Evolutionary conservation across 805 yeast genomes (phyloP).

Genomic region (Lachancea cidri): DNA sequence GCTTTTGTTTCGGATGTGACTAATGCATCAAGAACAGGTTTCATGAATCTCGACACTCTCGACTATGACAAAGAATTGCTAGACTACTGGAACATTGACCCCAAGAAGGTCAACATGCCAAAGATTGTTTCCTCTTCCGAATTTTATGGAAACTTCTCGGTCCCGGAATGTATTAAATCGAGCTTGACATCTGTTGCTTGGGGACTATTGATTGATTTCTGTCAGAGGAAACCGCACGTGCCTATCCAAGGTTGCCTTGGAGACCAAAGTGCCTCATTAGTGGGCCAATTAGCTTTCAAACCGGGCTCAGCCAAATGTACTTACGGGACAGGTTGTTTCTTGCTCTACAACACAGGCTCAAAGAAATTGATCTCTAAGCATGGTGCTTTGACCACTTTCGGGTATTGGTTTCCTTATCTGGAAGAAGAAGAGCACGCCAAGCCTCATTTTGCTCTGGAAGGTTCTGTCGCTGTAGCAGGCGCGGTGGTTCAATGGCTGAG

Average conservation of each 20-base stretch:
- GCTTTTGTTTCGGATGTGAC: constrained; percentile 80
- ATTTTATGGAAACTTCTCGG: constrained; percentile 63
- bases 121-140: constrained; percentile 75
- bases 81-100: constrained; percentile 75
- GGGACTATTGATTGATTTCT: constrained; percentile 46
- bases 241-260: constrained; percentile 91
- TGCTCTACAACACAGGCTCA: constrained; percentile 81
- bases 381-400: constrained; percentile 86
- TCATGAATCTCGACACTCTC: constrained; percentile 73
- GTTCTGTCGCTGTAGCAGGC: constrained; percentile 95
- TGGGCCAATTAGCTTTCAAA: constrained; percentile 83
- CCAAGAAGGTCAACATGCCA: constrained; percentile 60
- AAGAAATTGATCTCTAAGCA: constrained; percentile 63
- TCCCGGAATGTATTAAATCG: constrained; percentile 52
- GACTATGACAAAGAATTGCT: constrained; percentile 74
- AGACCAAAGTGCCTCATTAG: constrained; percentile 90
- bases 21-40: constrained; percentile 86
- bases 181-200: constrained; percentile 50
- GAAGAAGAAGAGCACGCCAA: constrained; percentile 37
- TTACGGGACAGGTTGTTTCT: constrained; percentile 93
- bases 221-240: constrained; percentile 47
- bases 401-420: constrained; percentile 79
- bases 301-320: constrained; percentile 91
- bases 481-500: constrained; percentile 91
- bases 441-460: constrained; percentile 89